Conservation (phyloP, 768 basidiomycete species). For the Podaxis sp. region DNA sequence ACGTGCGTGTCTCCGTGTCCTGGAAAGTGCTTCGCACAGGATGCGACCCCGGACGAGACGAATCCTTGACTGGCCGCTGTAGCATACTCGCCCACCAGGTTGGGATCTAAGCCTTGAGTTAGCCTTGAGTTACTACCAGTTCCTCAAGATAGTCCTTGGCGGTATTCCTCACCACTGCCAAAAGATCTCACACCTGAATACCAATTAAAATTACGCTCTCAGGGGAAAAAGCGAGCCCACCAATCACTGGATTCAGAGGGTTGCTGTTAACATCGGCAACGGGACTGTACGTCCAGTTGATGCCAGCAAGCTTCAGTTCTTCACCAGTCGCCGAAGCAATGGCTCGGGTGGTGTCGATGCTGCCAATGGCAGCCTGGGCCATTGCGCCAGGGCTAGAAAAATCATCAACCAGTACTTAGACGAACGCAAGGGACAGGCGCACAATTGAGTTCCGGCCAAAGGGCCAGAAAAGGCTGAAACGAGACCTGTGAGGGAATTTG, state of each 20-base stretch:
- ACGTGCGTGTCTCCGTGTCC: constrained; percentile 72
- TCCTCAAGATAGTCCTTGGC: neutral
- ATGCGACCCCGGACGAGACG: constrained; percentile 44
- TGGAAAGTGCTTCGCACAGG: constrained; percentile 68
- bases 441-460: constrained; percentile 66
- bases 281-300: constrained; percentile 71
- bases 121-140: neutral
- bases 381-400: constrained; percentile 62
- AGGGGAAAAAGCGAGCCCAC: constrained; percentile 26
- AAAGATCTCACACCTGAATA: constrained; percentile 61
- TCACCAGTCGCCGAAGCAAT: constrained; percentile 43
- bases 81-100: constrained; percentile 44
- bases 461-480: constrained; percentile 64
- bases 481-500: constrained; percentile 37
- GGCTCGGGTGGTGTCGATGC: constrained; percentile 38
- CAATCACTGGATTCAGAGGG: constrained; percentile 65
- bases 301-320: constrained; percentile 57
- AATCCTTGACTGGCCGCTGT: constrained; percentile 46
- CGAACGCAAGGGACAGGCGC: constrained; percentile 20
- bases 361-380: constrained; percentile 58
- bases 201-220: neutral
- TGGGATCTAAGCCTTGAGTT: constrained; percentile 40
- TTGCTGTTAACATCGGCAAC: constrained; percentile 75
- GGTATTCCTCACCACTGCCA: constrained; percentile 47
- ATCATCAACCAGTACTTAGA: neutral